phyloP scores from a whole-genome alignment of 1,284 basidiomycete species.

The Ustilago trichophora region DNA sequence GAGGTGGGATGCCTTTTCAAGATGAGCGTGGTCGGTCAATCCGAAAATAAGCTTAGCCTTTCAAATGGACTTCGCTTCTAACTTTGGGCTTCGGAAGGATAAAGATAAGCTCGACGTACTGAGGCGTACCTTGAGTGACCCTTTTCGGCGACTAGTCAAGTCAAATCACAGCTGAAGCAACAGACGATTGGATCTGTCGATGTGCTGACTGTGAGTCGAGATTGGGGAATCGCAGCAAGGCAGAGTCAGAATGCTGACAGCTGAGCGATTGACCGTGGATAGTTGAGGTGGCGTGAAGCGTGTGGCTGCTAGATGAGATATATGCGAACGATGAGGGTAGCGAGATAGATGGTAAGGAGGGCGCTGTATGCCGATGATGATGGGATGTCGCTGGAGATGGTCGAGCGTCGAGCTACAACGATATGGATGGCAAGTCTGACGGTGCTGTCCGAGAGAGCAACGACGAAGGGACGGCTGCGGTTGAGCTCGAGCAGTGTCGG shows the following conservation, averaged over 20 bases:
- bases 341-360: neutral
- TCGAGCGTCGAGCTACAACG: neutral
- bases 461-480: neutral
- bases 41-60: conserved; percentile 10
- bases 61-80: conserved; percentile 2
- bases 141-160: conserved; percentile 2
- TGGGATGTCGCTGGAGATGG: neutral
- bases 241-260: no score
- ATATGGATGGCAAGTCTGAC: neutral
- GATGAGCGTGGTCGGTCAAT: neutral
- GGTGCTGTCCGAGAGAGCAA: neutral
- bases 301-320: neutral
- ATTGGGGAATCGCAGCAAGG: no score
- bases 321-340: neutral
- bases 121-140: no score
- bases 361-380: neutral
- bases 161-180: neutral
- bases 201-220: neutral
- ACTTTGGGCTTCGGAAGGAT: no score
- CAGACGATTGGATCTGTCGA: neutral
- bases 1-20: neutral
- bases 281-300: neutral
- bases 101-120: neutral
- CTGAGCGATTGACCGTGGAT: no score
- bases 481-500: no score